Evolutionary conservation across 2,329 filamentous ascomycete genomes (phyloP).

Genomic region (Geosmithia putterillii): DNA sequence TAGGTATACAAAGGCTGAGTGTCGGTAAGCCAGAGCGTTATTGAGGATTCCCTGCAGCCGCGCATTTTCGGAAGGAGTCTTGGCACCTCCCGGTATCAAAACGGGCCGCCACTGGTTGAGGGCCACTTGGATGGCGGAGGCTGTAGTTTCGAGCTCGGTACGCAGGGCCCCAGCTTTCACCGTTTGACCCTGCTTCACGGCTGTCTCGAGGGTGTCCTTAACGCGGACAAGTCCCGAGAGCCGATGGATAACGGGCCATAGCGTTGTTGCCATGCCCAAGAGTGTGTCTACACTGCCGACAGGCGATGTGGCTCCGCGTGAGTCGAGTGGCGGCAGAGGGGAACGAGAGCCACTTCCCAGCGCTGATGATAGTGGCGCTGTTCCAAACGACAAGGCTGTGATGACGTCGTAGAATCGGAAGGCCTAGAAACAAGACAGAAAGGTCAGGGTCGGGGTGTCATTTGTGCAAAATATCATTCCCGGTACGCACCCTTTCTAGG

Average conservation of each 20-base stretch:
- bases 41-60: conserved; percentile 42
- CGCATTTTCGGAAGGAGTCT: conserved; percentile 17
- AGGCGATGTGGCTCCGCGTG: conserved; percentile 29
- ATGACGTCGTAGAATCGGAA: conserved; percentile 57
- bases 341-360: conserved; percentile 32
- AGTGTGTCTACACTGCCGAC: conserved; percentile 43
- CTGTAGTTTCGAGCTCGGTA: conserved; percentile 36
- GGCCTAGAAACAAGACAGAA: conserved; percentile 25
- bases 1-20: conserved; percentile 45
- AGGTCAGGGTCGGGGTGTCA: neutral
- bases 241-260: conserved; percentile 52
- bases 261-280: conserved; percentile 47
- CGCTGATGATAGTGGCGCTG: conserved; percentile 39
- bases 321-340: conserved; percentile 33
- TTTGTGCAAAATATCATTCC: neutral
- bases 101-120: conserved; percentile 43
- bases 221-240: conserved; percentile 42
- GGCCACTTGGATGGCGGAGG: conserved; percentile 41
- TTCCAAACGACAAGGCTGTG: conserved; percentile 47
- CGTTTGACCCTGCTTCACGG: conserved; percentile 24
- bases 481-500: conserved; percentile 38
- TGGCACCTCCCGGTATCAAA: conserved; percentile 20
- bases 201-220: conserved; percentile 36
- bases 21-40: conserved; percentile 47
- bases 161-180: conserved; percentile 34